These are phyloP conservation scores for Monotropa hypopitys DNA, from an alignment of 179 eudicot species.

Conservation along the genomic window DNA sequence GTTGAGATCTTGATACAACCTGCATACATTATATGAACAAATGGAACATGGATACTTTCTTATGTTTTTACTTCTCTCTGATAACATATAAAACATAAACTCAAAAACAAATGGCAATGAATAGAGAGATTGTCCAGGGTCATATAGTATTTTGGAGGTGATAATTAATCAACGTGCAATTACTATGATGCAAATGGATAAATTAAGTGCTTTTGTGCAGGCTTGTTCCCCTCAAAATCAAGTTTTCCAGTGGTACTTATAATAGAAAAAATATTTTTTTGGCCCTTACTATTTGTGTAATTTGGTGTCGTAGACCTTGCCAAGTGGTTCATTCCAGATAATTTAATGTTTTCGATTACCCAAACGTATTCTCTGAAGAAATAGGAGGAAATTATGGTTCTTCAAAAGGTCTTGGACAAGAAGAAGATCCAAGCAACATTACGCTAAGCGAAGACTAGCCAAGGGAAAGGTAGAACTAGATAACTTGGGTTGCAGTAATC, in stretches of 20 bases:
- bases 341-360: background rate
- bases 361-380: background rate
- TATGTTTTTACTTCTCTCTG: background rate
- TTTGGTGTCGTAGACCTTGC: background rate
- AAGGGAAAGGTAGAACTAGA: background rate
- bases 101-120: too few species aligned
- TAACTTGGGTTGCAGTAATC: background rate
- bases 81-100: too few species aligned
- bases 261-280: background rate
- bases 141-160: too few species aligned
- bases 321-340: background rate
- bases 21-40: background rate
- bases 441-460: background rate
- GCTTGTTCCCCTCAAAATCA: background rate
- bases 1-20: background rate
- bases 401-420: background rate
- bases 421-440: background rate
- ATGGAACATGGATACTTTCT: too few species aligned
- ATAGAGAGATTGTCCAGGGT: too few species aligned
- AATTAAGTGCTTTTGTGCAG: background rate
- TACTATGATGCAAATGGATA: background rate
- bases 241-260: background rate
- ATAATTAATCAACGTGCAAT: too few species aligned
- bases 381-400: constrained; percentile 1
- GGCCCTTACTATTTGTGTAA: background rate